Evolutionary conservation across 1,284 basidiomycete species (phyloP).

Genomic region (Malassezia slooffiae): DNA sequence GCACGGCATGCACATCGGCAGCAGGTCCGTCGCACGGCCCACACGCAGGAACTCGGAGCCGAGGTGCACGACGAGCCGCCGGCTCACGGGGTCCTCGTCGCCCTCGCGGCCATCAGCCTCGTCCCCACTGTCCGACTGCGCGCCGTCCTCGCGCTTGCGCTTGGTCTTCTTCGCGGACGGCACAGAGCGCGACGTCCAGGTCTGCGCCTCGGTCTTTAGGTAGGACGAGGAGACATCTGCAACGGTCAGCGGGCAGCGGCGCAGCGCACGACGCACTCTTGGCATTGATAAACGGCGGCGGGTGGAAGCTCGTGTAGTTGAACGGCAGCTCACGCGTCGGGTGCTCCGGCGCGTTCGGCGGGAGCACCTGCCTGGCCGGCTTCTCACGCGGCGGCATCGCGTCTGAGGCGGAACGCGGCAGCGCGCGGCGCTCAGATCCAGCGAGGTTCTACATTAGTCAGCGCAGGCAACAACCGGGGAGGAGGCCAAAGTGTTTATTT

Average conservation of each 20-base stretch:
- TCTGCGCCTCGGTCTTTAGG: conserved; percentile 42
- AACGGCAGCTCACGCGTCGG: conserved; percentile 31
- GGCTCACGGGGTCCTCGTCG: conserved; percentile 18
- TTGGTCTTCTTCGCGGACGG: conserved; percentile 9
- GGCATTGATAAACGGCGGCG: conserved; percentile 38
- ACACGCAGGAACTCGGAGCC: conserved; percentile 78
- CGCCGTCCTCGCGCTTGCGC: conserved; percentile 19
- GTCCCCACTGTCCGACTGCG: conserved; percentile 17
- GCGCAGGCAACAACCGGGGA: neutral
- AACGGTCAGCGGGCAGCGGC: neutral
- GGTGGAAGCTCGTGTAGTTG: conserved; percentile 35
- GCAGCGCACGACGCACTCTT: conserved; percentile 23
- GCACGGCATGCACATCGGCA: conserved; percentile 61
- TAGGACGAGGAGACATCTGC: conserved; percentile 38
- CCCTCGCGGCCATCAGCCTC: conserved; percentile 10
- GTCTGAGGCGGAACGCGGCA: neutral
- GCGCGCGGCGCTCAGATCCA: neutral
- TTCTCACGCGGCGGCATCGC: neutral
- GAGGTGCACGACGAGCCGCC: conserved; percentile 74
- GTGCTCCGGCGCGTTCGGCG: conserved; percentile 27
- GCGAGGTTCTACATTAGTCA: neutral
- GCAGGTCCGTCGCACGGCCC: conserved; percentile 78
- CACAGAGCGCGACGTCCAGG: conserved; percentile 29
- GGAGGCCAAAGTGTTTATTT: conserved; percentile 5
- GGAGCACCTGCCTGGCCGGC: conserved; percentile 28